Percentiles rank a stretch among this genome's conserved stretches.
Evolutionary conservation across 164 flowering plant species (phyloP).

Genomic region (Saururus chinensis): DNA sequence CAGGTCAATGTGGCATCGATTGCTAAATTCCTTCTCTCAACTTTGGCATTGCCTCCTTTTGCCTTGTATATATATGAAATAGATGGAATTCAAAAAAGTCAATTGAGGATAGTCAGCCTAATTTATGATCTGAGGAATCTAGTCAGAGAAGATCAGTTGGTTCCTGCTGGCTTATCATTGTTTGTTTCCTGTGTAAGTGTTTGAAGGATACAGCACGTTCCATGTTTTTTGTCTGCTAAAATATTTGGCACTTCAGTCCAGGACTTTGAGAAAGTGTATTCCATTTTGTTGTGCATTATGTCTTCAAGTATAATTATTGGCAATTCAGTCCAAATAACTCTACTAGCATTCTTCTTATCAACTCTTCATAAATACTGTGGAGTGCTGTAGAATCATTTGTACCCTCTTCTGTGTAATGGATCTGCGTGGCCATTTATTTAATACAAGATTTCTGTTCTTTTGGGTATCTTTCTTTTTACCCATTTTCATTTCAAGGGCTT

Average conservation of each 20-base stretch:
- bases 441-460: no score
- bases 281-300: background rate
- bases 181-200: background rate
- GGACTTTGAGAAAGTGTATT: background rate
- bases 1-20: constrained; percentile 73
- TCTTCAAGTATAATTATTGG: no score
- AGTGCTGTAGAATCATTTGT: no score
- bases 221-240: background rate
- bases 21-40: constrained; percentile 27
- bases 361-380: no score
- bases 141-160: background rate
- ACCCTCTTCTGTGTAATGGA: no score
- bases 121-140: background rate
- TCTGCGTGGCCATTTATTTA: no score
- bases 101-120: background rate
- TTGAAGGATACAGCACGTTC: background rate
- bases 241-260: background rate
- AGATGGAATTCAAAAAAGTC: background rate
- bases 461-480: no score
- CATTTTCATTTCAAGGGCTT: no score
- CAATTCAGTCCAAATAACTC: no score
- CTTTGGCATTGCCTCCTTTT: background rate
- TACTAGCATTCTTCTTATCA: no score
- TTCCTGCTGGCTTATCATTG: no score
- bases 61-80: background rate